Percentiles rank a stretch among this genome's conserved stretches.
These are phyloP conservation scores for Grosmannia penicillata DNA, from an alignment of 2,329 filamentous ascomycete species.

Conservation along the genomic window DNA sequence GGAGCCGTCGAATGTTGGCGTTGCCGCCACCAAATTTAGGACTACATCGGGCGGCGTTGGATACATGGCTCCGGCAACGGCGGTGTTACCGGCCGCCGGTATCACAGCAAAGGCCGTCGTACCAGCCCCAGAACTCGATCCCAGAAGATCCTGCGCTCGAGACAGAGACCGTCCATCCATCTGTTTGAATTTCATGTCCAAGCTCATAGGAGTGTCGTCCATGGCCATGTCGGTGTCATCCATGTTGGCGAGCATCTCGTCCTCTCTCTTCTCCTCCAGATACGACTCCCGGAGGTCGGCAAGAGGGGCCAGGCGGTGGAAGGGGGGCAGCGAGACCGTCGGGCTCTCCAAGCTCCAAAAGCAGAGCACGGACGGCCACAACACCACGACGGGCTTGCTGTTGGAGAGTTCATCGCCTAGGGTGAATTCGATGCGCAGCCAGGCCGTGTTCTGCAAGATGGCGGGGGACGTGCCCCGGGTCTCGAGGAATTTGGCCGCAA, in stretches of 20 bases:
- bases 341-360: conserved; percentile 25
- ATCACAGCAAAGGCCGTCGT: conserved; percentile 8
- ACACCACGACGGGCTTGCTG: conserved; percentile 27
- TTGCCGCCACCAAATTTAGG: conserved; percentile 35
- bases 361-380: conserved; percentile 40
- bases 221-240: conserved; percentile 5
- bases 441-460: conserved; percentile 27
- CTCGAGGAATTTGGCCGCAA: conserved; percentile 35
- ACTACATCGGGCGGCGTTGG: conserved; percentile 57
- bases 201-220: conserved; percentile 4
- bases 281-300: conserved; percentile 6
- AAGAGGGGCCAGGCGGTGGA: conserved; percentile 8
- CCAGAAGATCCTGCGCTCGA: conserved; percentile 13
- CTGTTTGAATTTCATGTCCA: background rate
- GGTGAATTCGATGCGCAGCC: conserved; percentile 28
- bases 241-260: conserved; percentile 1
- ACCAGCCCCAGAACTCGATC: conserved; percentile 22
- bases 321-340: conserved; percentile 1
- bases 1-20: conserved; percentile 40
- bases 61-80: conserved; percentile 42
- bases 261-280: conserved; percentile 3
- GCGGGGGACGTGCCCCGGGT: conserved; percentile 31
- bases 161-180: background rate
- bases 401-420: conserved; percentile 27
- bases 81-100: conserved; percentile 15